Evolutionary conservation across 768 basidiomycete species (phyloP).

Genomic region (Mycena vitilis): DNA sequence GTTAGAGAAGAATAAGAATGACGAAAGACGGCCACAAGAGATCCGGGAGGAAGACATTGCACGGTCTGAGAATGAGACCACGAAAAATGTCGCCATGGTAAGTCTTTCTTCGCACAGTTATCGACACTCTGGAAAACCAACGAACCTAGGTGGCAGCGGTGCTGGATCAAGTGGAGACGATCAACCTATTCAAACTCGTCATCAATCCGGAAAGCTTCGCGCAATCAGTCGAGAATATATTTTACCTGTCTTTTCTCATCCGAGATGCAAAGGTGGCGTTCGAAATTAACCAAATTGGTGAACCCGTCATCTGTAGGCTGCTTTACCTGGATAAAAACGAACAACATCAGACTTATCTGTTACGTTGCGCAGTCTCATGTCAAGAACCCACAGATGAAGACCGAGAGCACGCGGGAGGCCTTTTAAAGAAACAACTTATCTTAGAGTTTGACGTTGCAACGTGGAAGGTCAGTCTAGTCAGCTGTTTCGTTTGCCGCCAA

Average conservation of each 20-base stretch:
- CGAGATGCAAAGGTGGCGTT: conserved; percentile 84
- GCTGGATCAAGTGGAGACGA: conserved; percentile 63
- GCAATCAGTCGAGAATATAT: conserved; percentile 96
- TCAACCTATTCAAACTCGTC: conserved; percentile 89
- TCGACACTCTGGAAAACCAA: not conserved
- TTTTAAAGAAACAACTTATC: conserved; percentile 85
- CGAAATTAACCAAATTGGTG: conserved; percentile 73
- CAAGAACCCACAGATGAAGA: conserved; percentile 73
- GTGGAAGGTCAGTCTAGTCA: conserved; percentile 75
- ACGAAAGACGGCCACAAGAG: conserved; percentile 80
- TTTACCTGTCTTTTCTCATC: conserved; percentile 94
- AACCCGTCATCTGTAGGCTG: conserved; percentile 78
- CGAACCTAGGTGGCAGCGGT: conserved; percentile 2
- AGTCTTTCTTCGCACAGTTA: conserved; percentile 37
- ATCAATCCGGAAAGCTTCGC: conserved; percentile 89
- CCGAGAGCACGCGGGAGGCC: conserved; percentile 58
- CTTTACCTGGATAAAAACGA: not conserved
- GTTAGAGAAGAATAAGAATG: conserved; percentile 77
- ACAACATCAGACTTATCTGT: not conserved
- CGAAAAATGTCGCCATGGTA: conserved; percentile 83
- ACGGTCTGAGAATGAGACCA: conserved; percentile 89
- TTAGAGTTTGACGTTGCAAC: conserved; percentile 91
- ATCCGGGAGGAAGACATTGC: conserved; percentile 85
- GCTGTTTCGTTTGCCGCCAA: not conserved
- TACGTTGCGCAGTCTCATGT: conserved; percentile 60